Base-by-base conservation (phyloP, 1,139 yeast genomes). In the Pichia sp. region DNA sequence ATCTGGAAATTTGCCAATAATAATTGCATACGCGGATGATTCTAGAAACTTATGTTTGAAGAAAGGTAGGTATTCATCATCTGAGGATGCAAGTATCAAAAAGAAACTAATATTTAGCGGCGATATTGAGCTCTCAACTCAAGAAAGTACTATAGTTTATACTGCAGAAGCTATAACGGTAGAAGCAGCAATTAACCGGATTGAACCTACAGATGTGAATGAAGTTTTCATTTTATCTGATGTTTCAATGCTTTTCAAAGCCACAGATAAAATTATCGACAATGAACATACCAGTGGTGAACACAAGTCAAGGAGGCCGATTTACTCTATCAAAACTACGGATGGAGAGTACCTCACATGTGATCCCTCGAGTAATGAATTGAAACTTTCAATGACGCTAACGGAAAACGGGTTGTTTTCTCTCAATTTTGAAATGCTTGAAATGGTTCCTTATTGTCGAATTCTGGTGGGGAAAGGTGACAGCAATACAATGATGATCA, bases 181-280 rank as follows among this genome's bases (percentile, higher is more conserved):
- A 6, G 63, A 60, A n/a, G 55, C 55, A 0, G 57, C 50, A 8
- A 50, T 59, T 5, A 56, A 62, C 2, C 57, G 67, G 8, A 58
- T 64, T 2, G 78, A 73, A 49, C 81, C 81, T 0, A 64, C 57
- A 2, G 58, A 57, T 14, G 68, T 69, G 3, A 65, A 63, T 40
- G 79, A 76, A 55, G 79, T 77, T 2, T 73, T 77, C 52, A 68
- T 72, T 1, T 55, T 71, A 3, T 60, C 66, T 0, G 63, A 71
- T 7, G 61, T 74, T 3, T 61, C 60, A 6, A 33, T 46, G 6
- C n/a, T 58, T 14, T 41, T 51, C 60, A 30, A 58, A 46, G n/a
- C 53, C 52, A 7, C 55, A 58, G 6, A 41, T 55, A 24, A 12
- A 54, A 44, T 43, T 34, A n/a, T 49, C 8, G 31, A 9, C 20